Evolutionary conservation across 768 basidiomycete genomes (phyloP), one percentile per base, ranked within the genome.

Genomic region (Macrolepiota fuliginosa): DNA sequence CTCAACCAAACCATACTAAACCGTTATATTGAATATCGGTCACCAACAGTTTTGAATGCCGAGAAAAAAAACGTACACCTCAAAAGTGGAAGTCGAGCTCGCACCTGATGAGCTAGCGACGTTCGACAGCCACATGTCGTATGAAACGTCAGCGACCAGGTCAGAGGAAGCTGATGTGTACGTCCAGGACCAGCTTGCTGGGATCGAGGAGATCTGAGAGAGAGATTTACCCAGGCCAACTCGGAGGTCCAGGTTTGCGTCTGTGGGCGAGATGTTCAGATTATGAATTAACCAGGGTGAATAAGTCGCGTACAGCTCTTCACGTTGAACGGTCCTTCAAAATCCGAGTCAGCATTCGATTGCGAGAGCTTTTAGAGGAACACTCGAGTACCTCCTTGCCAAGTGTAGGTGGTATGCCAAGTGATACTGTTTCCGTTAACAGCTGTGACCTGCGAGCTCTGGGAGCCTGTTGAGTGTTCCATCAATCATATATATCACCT

Each of bases 1-100:
- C 74, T 75, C 51, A 74, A 63, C 74, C 74, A 75, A 32, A 75
- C 65, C 74, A 75, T 75, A 19, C 74, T 75, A 35, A 4, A 22
- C 35, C 19, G 2, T 6, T 22, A 55, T 54, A 13, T 45, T 24
- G 1, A 17, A 58, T 49, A 32, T 32, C 29, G 29, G 3, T 32
- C 3, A 32, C 7, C 29, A 32, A 7, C 3, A 32, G 7, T 7
- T 3, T 7, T 32, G 29, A 32, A 7, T n/a, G n/a, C n/a, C n/a
- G 47, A 19, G 2, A 7, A 37, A 12, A 15, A 27, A 11, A 1
- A 66, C 71, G 19, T 52, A 76, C 75, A 70, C 62, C 61, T 76
- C 73, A 51, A 67, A 76, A 3, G 72, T 71, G 17, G 73, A 72
- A 11, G 63, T 65, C 1, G 71, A 71, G 1, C 68, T 67, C 10